These are phyloP conservation scores for Talaromyces adpressus DNA, from an alignment of 495 filamentous ascomycete genomes.

Conservation along the genomic window DNA sequence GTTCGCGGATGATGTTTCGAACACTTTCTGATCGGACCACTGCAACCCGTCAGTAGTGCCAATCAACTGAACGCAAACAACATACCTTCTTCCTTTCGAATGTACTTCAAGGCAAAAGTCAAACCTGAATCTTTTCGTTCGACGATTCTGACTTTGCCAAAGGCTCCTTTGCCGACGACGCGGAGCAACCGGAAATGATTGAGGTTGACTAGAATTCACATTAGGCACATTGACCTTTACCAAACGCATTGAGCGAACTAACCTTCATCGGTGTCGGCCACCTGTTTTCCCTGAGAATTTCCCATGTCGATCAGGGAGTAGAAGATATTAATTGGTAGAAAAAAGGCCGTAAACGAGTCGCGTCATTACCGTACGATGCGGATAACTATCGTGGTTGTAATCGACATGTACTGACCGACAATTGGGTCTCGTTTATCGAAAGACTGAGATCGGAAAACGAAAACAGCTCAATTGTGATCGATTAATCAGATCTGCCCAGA, in stretches of 20 bases:
- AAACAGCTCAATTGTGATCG: neutral
- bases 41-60: conserved; percentile 23
- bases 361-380: conserved; percentile 9
- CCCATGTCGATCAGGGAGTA: conserved; percentile 57
- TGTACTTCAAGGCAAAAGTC: conserved; percentile 96
- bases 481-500: neutral
- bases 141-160: conserved; percentile 97
- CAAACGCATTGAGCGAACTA: conserved; percentile 25
- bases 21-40: conserved; percentile 97
- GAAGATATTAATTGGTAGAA: neutral
- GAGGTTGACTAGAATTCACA: conserved; percentile 64
- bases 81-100: conserved; percentile 96
- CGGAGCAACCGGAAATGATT: conserved; percentile 94
- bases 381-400: neutral
- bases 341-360: conserved; percentile 12
- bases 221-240: neutral
- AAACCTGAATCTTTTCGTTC: conserved; percentile 92
- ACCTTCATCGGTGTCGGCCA: conserved; percentile 92
- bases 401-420: neutral
- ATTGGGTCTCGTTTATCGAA: neutral
- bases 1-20: conserved; percentile 93
- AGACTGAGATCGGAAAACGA: neutral
- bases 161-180: conserved; percentile 95
- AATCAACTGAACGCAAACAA: neutral
- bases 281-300: conserved; percentile 87